Percentiles rank a stretch among this genome's conserved stretches.
Evolutionary conservation across 2,329 filamentous ascomycete genomes (phyloP).

Genomic region (Sporothrix inflata): DNA sequence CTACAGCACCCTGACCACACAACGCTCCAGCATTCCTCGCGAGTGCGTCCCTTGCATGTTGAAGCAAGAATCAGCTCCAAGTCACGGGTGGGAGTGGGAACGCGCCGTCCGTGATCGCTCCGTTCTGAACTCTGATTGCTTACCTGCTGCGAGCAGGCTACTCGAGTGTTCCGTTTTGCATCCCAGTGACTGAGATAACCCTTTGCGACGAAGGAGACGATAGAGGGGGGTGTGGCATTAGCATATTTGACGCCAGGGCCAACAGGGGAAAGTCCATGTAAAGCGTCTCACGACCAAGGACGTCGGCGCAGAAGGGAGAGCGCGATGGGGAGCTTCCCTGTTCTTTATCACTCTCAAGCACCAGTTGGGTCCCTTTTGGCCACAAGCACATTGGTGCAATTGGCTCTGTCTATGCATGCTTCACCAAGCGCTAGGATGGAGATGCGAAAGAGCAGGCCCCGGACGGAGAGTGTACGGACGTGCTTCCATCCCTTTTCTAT

Average conservation of each 20-base stretch:
- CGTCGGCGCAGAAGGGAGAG: neutral
- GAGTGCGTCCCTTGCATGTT: neutral
- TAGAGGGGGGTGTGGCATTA: constrained; percentile 18
- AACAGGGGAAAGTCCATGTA: neutral
- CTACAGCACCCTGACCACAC: neutral
- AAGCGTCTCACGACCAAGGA: constrained; percentile 9
- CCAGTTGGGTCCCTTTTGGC: neutral
- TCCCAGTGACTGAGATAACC: neutral
- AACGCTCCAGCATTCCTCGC: neutral
- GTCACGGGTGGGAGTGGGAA: neutral
- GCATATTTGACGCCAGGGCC: neutral
- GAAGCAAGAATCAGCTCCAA: neutral
- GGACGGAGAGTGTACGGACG: neutral
- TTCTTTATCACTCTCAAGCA: neutral
- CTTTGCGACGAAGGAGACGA: neutral
- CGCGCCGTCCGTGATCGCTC: neutral
- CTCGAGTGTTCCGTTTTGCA: neutral
- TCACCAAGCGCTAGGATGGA: constrained; percentile 2
- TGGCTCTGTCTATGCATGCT: neutral
- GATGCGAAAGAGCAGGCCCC: neutral
- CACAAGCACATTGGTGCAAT: neutral
- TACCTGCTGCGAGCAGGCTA: neutral
- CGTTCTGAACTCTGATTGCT: constrained; percentile 21
- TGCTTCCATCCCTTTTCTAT: neutral
- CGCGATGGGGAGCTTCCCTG: neutral